Percentiles rank a stretch among this genome's conserved stretches.
Conservation (phyloP, 176 grass and related monocot genomes). For the Rhynchospora breviuscula region DNA sequence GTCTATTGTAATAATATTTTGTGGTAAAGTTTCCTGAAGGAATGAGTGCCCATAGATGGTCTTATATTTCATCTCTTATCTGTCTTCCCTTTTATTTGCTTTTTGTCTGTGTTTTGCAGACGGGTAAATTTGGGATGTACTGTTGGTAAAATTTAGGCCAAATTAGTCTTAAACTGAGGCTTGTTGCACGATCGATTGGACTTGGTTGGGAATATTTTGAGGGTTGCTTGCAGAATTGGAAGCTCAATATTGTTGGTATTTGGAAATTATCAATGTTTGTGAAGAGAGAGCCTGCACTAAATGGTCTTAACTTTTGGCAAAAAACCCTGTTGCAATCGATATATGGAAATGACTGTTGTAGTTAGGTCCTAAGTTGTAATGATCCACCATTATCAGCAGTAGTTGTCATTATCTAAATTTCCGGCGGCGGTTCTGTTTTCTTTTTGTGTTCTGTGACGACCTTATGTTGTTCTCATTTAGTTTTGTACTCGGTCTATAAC, state of each 20-base stretch:
- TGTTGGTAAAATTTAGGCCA: neutral
- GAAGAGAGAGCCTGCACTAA: neutral
- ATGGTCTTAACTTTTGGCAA: neutral
- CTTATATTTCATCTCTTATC: neutral
- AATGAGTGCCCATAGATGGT: neutral
- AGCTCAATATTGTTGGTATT: neutral
- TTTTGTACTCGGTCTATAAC: conserved; percentile 3
- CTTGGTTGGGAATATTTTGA: neutral
- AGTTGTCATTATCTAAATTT: neutral
- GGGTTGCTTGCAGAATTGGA: neutral
- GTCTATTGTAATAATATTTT: neutral
- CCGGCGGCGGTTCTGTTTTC: neutral
- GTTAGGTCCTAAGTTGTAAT: neutral
- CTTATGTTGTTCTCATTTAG: neutral
- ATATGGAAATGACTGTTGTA: neutral
- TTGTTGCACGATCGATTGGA: neutral
- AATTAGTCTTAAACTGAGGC: neutral
- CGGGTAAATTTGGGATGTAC: neutral
- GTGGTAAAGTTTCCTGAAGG: neutral
- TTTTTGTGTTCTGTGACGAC: neutral
- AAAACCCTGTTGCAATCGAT: neutral
- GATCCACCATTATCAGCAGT: neutral
- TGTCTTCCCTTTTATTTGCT: neutral
- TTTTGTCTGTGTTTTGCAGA: neutral
- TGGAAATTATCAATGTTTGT: neutral